These are phyloP conservation scores for Trypanosoma congolense DNA, from an alignment of 208 protist genomes.

Conservation along the genomic window DNA sequence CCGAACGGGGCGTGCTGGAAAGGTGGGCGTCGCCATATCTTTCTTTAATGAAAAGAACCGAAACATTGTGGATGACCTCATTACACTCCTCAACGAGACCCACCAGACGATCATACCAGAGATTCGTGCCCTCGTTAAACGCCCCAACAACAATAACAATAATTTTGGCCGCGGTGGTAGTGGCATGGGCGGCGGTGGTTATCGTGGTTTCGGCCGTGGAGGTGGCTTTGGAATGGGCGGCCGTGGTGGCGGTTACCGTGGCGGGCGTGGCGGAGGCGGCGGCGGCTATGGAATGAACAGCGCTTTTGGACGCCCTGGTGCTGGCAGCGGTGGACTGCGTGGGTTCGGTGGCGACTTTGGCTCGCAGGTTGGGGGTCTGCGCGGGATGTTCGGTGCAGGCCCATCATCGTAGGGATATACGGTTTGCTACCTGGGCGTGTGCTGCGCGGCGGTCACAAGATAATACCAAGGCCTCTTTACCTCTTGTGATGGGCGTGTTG, in stretches of 20 bases:
- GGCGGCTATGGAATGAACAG: conserved; percentile 4
- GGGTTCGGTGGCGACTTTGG: conserved; percentile 10
- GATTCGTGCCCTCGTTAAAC: conserved; percentile 75
- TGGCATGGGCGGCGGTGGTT: conserved; percentile 38
- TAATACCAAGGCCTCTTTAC: no score
- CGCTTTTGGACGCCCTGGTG: not conserved
- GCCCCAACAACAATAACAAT: conserved; percentile 57
- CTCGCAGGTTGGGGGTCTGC: conserved; percentile 8
- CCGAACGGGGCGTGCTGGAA: conserved; percentile 98
- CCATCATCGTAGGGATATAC: conserved; percentile 12
- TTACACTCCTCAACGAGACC: conserved; percentile 80
- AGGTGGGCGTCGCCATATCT: conserved; percentile 92
- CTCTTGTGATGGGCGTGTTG: no score
- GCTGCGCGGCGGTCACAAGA: no score
- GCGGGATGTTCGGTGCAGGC: conserved; percentile 47
- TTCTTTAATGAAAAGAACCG: conserved; percentile 95
- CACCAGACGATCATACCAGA: conserved; percentile 73
- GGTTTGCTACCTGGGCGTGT: not conserved
- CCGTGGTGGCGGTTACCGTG: conserved; percentile 24
- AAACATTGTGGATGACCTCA: conserved; percentile 87
- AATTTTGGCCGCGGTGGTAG: conserved; percentile 10
- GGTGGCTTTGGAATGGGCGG: conserved; percentile 5
- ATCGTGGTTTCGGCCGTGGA: conserved; percentile 11
- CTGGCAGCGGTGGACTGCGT: conserved; percentile 9
- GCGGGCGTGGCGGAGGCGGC: conserved; percentile 8